Base-by-base conservation (phyloP, 495 filamentous ascomycete genomes). In the Pyronema domesticum region DNA sequence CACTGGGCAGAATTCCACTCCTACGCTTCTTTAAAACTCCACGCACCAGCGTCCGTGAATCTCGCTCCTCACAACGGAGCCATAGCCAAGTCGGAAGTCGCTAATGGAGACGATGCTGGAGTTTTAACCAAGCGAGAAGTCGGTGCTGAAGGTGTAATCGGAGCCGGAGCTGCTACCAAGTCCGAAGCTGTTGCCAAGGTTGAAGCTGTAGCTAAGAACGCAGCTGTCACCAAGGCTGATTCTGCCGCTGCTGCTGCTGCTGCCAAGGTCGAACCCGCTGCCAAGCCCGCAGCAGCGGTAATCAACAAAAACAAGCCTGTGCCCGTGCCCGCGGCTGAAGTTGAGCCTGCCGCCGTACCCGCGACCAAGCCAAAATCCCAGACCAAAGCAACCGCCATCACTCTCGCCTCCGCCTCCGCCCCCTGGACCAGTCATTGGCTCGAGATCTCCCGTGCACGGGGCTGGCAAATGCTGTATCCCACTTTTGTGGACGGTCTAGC, bases 1-100 rank as follows among this genome's bases (percentile, higher is more conserved):
- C 77, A 76, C 60, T 85, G 81, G 81, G 64, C 68, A 8, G 78
- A 82, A 49, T 71, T 85, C n/a, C 79, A 85, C 59, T 71, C 75
- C 3, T 85, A 83, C 60, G 66, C 81, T 57, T 64, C 37, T 58
- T 61, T 15, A 46, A 57, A 49, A 58, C 34, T 36, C 52, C 23
- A 30, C 23, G 23, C 23, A 30, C 23, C 23, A 30, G 23, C 23
- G 5, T 30, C 23, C 5, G 23, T 30, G 5, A 30, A 60, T 6
- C 48, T 30, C 7, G 50, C 46, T 34, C 59, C 59, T 1, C 40
- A 46, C 6, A 9, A n/a, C 15, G 37, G 51, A 6, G 15, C 40
- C 18, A 19, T 36, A 23, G 11, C 34, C 14, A 7, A 17, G n/a
- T 30, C 23, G 23, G 23, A 30, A 30, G 23, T 30, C 23, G 23